Evolutionary conservation across 352 stramenopile species (phyloP).

Genomic region (Globisporangium barbulae): DNA sequence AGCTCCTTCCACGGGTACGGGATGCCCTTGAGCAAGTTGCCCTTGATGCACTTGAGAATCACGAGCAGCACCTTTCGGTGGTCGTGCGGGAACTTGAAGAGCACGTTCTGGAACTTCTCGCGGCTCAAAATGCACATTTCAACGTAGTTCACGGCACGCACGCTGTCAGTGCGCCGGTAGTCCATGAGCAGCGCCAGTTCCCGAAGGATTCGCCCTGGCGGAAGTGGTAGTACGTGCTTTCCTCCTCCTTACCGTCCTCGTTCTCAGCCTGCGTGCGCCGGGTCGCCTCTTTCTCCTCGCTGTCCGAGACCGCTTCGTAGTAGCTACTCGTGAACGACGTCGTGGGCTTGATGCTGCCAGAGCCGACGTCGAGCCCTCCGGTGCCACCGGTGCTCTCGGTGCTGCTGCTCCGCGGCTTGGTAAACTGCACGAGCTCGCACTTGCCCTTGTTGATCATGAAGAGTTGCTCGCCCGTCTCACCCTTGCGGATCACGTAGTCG

Average conservation of each 20-base stretch:
- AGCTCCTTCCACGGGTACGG: slow-evolving; percentile 7
- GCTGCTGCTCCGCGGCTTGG: slow-evolving; percentile 16
- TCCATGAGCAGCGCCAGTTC: slow-evolving; percentile 58
- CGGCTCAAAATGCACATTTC: slow-evolving; percentile 50
- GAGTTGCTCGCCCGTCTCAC: slow-evolving; percentile 55
- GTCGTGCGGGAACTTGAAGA: slow-evolving; percentile 33
- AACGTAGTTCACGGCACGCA: slow-evolving; percentile 43
- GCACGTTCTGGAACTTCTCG: slow-evolving; percentile 34
- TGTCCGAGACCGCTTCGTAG: slow-evolving; percentile 16
- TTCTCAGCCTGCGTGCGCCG: not conserved
- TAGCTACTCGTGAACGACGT: slow-evolving; percentile 4
- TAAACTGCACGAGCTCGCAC: slow-evolving; percentile 36
- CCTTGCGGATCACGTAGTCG: slow-evolving; percentile 64
- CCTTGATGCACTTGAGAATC: slow-evolving; percentile 6
- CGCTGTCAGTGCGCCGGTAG: slow-evolving; percentile 37
- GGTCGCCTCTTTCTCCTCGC: not conserved
- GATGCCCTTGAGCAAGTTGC: slow-evolving; percentile 10
- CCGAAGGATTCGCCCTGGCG: slow-evolving; percentile 37
- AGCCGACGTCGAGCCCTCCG: too few species aligned
- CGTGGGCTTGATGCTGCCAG: slow-evolving; percentile 1
- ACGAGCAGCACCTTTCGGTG: slow-evolving; percentile 11
- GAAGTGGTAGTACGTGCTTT: slow-evolving; percentile 2
- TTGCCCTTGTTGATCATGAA: slow-evolving; percentile 69
- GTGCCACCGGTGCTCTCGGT: slow-evolving; percentile 26
- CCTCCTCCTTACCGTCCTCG: not conserved